Evolutionary conservation across 225 moss, liverwort and hornwort species (phyloP).

Genomic region (Sphagnum contortum): DNA sequence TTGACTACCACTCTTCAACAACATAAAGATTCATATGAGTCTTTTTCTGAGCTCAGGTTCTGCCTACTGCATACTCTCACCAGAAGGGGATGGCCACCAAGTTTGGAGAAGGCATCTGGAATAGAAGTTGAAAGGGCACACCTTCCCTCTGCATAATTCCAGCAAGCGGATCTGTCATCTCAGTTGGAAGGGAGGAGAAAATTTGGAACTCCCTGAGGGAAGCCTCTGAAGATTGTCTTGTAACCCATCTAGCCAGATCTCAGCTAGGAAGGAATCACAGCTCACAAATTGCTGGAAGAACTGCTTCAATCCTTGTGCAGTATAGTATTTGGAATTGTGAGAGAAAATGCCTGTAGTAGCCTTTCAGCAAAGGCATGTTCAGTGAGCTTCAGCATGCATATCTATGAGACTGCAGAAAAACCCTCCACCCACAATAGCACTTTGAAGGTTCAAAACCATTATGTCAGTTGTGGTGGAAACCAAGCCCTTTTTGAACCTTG

Average conservation of each 20-base stretch:
- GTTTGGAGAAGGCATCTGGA: conserved; percentile 71
- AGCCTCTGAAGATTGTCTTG: conserved; percentile 59
- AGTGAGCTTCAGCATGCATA: too few relatives aligned
- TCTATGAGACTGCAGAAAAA: too few relatives aligned
- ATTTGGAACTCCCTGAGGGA: conserved; percentile 48
- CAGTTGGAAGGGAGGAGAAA: conserved; percentile 62
- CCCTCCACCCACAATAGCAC: too few relatives aligned
- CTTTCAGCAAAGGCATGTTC: too few relatives aligned
- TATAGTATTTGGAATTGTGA: not conserved
- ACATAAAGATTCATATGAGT: too few relatives aligned
- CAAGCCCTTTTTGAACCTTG: too few relatives aligned
- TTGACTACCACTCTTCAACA: too few relatives aligned
- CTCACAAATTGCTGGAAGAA: conserved; percentile 74
- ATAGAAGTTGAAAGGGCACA: conserved; percentile 83
- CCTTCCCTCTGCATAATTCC: conserved; percentile 80
- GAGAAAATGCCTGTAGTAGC: not conserved
- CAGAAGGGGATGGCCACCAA: conserved; percentile 30
- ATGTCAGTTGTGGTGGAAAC: too few relatives aligned
- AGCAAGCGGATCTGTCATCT: conserved; percentile 72
- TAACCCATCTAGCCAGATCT: conserved; percentile 73
- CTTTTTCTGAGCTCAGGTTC: too few relatives aligned
- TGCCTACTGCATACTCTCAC: conserved; percentile 6
- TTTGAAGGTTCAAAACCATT: too few relatives aligned
- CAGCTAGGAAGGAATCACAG: conserved; percentile 52
- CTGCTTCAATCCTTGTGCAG: conserved; percentile 59